Conservation (phyloP, 805 yeast species). For the Suhomyces vadensis region DNA sequence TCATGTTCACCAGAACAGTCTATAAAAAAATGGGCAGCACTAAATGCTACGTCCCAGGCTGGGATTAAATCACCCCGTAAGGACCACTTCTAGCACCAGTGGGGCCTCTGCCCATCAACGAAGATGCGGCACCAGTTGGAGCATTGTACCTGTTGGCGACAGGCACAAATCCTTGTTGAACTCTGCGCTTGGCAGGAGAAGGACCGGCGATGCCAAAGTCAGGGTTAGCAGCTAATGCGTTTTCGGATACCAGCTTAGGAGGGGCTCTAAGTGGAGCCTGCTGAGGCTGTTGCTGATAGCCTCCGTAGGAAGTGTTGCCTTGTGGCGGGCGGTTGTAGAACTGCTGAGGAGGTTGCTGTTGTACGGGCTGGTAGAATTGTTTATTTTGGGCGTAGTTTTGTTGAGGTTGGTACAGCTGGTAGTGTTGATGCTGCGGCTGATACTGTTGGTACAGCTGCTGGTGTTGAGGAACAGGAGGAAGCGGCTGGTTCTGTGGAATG, state of each 20-base stretch:
- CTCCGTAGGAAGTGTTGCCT: constrained; percentile 14
- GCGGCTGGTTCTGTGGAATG: constrained; percentile 4
- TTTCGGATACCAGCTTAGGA: constrained; percentile 37
- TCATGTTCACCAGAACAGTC: background rate
- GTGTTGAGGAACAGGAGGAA: constrained; percentile 17
- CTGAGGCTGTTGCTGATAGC: constrained; percentile 15
- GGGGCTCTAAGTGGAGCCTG: constrained; percentile 12
- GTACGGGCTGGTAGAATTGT: constrained; percentile 12
- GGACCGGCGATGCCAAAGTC: constrained; percentile 30
- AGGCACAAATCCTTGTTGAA: constrained; percentile 23
- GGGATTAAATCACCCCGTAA: constrained; percentile 18
- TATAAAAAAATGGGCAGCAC: background rate
- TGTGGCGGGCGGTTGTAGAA: constrained; percentile 5
- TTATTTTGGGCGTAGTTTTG: constrained; percentile 11
- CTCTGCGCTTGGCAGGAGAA: constrained; percentile 19
- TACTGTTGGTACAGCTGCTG: constrained; percentile 11
- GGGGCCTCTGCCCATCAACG: constrained; percentile 18
- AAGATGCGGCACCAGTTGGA: constrained; percentile 10
- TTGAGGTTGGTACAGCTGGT: constrained; percentile 10
- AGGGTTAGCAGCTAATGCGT: constrained; percentile 40
- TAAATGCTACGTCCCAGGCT: too few relatives aligned
- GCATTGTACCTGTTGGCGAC: constrained; percentile 18
- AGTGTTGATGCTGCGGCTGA: constrained; percentile 19
- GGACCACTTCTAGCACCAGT: constrained; percentile 12
- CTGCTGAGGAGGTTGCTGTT: constrained; percentile 11